These are phyloP conservation scores for Colletotrichum kahawae DNA, from an alignment of 2,329 filamentous ascomycete species.

Conservation along the genomic window DNA sequence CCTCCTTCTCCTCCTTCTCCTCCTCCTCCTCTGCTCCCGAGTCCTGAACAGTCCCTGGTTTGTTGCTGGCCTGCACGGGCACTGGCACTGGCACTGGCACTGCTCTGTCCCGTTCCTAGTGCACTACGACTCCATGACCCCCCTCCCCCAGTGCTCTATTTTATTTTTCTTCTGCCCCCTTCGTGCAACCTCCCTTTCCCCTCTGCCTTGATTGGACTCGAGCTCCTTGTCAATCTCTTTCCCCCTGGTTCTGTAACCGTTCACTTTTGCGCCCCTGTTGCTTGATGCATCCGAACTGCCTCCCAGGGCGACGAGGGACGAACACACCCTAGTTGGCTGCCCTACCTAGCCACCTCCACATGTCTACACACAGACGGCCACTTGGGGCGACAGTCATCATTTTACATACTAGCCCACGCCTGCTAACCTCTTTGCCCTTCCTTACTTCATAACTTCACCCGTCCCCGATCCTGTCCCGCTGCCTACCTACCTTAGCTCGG, in stretches of 20 bases:
- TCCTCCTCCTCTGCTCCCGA: not conserved
- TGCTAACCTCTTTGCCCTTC: slow-evolving; percentile 14
- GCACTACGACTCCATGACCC: not conserved
- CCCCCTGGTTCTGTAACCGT: slow-evolving; percentile 17
- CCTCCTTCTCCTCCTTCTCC: too few relatives aligned
- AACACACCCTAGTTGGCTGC: slow-evolving; percentile 14
- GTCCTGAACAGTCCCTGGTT: not conserved
- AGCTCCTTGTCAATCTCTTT: slow-evolving; percentile 13
- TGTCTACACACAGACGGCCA: not conserved
- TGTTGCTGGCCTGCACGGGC: not conserved
- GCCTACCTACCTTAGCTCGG: not conserved
- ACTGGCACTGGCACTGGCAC: too few relatives aligned
- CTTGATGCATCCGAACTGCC: slow-evolving; percentile 21
- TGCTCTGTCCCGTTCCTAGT: not conserved
- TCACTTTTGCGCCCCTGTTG: slow-evolving; percentile 14
- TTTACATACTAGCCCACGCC: slow-evolving; percentile 13
- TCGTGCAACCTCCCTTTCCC: not conserved
- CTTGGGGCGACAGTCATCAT: slow-evolving; percentile 14
- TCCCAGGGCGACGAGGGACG: slow-evolving; percentile 9
- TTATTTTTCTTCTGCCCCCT: not conserved
- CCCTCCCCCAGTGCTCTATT: not conserved
- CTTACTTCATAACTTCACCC: slow-evolving; percentile 20
- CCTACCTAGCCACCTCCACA: slow-evolving; percentile 24
- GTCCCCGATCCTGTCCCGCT: slow-evolving; percentile 16
- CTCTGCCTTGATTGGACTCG: slow-evolving; percentile 12